phyloP scores from a whole-genome alignment of 1,284 basidiomycete species.

The Puccinia triticina region DNA sequence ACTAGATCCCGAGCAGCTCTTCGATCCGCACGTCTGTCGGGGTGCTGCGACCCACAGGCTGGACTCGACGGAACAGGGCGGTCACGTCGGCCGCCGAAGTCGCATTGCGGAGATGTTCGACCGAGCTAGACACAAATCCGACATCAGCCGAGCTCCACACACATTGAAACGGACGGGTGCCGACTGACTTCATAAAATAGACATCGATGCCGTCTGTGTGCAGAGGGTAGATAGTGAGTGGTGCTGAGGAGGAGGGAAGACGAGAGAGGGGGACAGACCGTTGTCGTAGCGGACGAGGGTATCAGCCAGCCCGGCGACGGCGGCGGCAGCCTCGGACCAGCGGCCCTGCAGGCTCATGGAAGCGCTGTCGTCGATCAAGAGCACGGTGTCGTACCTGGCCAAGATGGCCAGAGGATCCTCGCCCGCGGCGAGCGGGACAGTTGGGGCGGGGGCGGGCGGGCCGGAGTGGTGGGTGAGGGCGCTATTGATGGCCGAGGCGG shows the following conservation, averaged over 20 bases:
- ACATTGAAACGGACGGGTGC: no score
- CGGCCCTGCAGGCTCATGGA: conserved; percentile 38
- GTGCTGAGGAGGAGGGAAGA: not conserved
- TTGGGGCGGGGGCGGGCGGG: not conserved
- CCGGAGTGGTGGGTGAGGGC: not conserved
- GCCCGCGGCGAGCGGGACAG: not conserved
- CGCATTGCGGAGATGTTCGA: conserved; percentile 42
- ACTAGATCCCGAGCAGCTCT: conserved; percentile 43
- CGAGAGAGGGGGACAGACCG: conserved; percentile 8
- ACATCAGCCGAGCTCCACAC: not conserved
- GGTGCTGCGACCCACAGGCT: conserved; percentile 43
- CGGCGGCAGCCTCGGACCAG: conserved; percentile 38
- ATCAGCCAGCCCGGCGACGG: conserved; percentile 38
- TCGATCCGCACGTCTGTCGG: conserved; percentile 50
- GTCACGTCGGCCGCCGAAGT: conserved; percentile 21
- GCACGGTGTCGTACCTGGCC: conserved; percentile 46
- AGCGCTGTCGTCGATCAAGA: conserved; percentile 46
- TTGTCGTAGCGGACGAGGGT: conserved; percentile 41
- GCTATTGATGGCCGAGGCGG: conserved; percentile 33
- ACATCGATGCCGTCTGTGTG: conserved; percentile 45
- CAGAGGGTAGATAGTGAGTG: not conserved
- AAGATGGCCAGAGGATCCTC: conserved; percentile 44
- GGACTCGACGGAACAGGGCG: conserved; percentile 32
- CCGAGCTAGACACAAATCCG: conserved; percentile 2
- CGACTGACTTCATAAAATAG: conserved; percentile 48